A percentile compares a stretch with the other conserved stretches of the same genome.
Conservation (phyloP, 169 alveolate genomes). For the Plasmodium vinckei region DNA sequence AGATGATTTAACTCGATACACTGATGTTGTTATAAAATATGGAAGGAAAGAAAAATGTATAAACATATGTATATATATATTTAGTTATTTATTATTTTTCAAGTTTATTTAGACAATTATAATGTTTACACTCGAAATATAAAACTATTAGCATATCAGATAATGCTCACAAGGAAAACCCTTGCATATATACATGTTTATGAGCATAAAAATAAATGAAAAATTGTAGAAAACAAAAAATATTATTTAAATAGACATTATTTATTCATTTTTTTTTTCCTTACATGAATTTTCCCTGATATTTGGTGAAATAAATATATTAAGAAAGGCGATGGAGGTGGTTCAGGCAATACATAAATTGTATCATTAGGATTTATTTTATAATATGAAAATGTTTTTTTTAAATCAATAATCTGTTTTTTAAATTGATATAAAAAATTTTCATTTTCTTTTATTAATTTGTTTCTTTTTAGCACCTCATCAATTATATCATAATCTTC, state of each 20-base stretch:
- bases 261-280: neutral
- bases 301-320: conserved; percentile 56
- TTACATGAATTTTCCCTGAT: conserved; percentile 58
- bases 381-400: conserved; percentile 57
- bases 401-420: conserved; percentile 28
- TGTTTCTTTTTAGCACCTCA: conserved; percentile 30
- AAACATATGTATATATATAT: neutral
- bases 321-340: conserved; percentile 55
- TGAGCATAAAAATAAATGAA: no score
- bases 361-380: conserved; percentile 30
- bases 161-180: no score
- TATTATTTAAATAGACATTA: neutral
- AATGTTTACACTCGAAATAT: no score
- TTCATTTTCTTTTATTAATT: conserved; percentile 11
- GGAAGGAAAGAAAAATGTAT: neutral
- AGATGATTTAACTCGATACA: conserved; percentile 43
- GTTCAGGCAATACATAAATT: conserved; percentile 55
- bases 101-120: no score
- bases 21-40: neutral
- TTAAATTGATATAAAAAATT: conserved; percentile 35
- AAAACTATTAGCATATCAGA: no score
- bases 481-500: conserved; percentile 34
- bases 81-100: neutral
- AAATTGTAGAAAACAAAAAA: no score
- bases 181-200: no score